A percentile compares a stretch with the other conserved stretches of the same genome.
These are phyloP conservation scores for Potentilla sterilis DNA, from an alignment of 306 rosid species.

Conservation along the genomic window DNA sequence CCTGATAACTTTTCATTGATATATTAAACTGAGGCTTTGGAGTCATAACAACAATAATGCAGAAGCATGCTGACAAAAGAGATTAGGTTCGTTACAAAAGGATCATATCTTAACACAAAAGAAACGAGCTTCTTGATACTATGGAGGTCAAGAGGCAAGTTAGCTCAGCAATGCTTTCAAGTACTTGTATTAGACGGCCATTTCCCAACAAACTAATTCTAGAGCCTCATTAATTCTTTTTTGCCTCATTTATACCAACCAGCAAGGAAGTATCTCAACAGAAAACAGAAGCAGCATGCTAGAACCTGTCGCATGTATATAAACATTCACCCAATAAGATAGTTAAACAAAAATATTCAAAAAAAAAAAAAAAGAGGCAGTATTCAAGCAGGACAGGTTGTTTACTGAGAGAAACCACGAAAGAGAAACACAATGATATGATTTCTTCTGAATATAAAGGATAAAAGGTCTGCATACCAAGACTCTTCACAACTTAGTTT, in stretches of 20 bases:
- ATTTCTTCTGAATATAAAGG: background rate
- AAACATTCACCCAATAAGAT: background rate
- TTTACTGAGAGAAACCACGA: background rate
- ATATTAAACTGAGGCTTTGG: conserved; percentile 1
- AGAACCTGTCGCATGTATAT: conserved; percentile 49
- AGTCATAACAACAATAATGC: background rate
- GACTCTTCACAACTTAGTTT: background rate
- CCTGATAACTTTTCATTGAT: background rate
- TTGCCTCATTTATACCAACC: conserved; percentile 91
- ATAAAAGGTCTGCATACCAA: background rate
- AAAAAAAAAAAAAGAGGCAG: too few relatives aligned
- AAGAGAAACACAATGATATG: background rate
- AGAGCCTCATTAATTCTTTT: too few relatives aligned
- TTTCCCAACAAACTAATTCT: too few relatives aligned
- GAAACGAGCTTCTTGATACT: background rate
- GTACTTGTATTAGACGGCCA: background rate
- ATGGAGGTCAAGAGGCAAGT: background rate
- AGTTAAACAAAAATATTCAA: too few relatives aligned
- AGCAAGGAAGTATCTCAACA: conserved; percentile 75
- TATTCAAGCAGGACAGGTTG: background rate
- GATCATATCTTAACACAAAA: background rate
- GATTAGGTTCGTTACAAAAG: background rate
- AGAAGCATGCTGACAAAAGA: background rate
- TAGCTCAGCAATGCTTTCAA: background rate
- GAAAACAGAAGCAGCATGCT: conserved; percentile 81